These are phyloP conservation scores for Cryptococcus sp. DNA, from an alignment of 1,284 basidiomycete genomes.

Conservation along the genomic window DNA sequence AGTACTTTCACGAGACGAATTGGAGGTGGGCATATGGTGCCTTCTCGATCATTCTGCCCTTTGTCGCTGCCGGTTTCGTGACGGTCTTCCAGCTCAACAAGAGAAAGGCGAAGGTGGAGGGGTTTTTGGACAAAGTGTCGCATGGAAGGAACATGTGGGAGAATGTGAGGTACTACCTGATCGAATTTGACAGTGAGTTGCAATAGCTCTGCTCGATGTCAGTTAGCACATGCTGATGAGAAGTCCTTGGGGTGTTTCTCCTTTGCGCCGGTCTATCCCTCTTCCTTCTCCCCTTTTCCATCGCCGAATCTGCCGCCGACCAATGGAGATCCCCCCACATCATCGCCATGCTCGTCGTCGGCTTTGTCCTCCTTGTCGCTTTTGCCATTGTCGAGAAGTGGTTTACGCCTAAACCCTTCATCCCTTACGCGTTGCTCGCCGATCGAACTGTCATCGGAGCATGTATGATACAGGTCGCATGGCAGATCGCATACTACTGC, in stretches of 20 bases:
- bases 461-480: slow-evolving; percentile 37
- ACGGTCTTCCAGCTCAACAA: slow-evolving; percentile 28
- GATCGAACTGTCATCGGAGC: slow-evolving; percentile 43
- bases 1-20: slow-evolving; percentile 34
- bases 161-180: slow-evolving; percentile 37
- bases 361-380: slow-evolving; percentile 35
- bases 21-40: slow-evolving; percentile 48
- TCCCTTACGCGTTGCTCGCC: slow-evolving; percentile 42
- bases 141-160: slow-evolving; percentile 17
- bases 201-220: not conserved
- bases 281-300: slow-evolving; percentile 46
- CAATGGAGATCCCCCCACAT: slow-evolving; percentile 37
- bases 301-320: slow-evolving; percentile 32
- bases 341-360: slow-evolving; percentile 47
- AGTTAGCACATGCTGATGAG: not conserved
- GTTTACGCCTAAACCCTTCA: slow-evolving; percentile 36
- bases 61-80: slow-evolving; percentile 32
- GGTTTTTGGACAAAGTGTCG: slow-evolving; percentile 9
- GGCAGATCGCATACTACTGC: slow-evolving; percentile 43
- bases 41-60: slow-evolving; percentile 45
- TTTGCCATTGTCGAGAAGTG: slow-evolving; percentile 43
- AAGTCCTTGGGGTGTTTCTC: slow-evolving; percentile 45
- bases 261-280: slow-evolving; percentile 38
- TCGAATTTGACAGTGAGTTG: slow-evolving; percentile 33
- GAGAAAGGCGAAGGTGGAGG: slow-evolving; percentile 22